Percentiles rank a stretch among this genome's conserved stretches.
phyloP scores from a whole-genome alignment of 2,329 filamentous ascomycete genomes.

The Claviceps sp. region DNA sequence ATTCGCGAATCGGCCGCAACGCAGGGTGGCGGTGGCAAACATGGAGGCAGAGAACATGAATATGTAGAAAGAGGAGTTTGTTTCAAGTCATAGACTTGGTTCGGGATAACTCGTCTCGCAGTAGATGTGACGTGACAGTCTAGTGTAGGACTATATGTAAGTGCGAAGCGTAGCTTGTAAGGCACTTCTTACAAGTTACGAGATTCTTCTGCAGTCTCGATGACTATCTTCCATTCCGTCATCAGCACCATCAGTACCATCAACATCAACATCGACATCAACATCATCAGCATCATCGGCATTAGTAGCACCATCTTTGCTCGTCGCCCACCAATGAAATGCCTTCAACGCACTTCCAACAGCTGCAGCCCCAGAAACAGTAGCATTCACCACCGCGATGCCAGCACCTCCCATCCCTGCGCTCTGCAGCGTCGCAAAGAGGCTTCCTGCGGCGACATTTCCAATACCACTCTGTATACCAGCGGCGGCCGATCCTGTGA shows the following conservation, averaged over 20 bases:
- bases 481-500: neutral
- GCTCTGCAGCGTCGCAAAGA: conserved; percentile 20
- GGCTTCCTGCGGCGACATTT: conserved; percentile 11
- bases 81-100: too few relatives aligned
- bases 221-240: too few relatives aligned
- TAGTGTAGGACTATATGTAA: too few relatives aligned
- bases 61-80: too few relatives aligned
- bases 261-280: conserved; percentile 11
- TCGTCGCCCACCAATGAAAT: conserved; percentile 18
- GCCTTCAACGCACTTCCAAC: conserved; percentile 14
- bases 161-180: too few relatives aligned
- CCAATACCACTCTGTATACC: conserved; percentile 15
- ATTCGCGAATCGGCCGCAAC: too few relatives aligned
- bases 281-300: neutral
- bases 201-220: too few relatives aligned
- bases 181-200: too few relatives aligned
- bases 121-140: too few relatives aligned
- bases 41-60: too few relatives aligned
- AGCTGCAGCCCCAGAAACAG: conserved; percentile 12
- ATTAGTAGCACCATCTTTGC: conserved; percentile 13
- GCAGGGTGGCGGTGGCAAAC: too few relatives aligned
- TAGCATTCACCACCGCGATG: conserved; percentile 3
- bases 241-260: conserved; percentile 6
- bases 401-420: conserved; percentile 18
- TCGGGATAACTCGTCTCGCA: too few relatives aligned